Base-by-base conservation (phyloP, 768 basidiomycete species). In the Chiua virens region DNA sequence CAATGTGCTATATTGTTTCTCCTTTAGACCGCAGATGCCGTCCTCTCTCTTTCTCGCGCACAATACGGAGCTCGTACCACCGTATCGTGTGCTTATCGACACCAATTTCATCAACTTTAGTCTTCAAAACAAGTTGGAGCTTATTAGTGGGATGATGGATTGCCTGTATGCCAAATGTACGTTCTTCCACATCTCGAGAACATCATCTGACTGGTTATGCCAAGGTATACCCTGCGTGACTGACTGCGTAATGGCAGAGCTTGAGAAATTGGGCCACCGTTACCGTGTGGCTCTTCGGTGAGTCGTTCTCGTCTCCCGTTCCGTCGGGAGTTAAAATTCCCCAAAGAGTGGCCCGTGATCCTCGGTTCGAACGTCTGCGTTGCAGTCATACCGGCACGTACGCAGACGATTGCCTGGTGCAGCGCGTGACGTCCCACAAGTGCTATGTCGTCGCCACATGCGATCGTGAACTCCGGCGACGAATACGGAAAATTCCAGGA, bases 61-160 rank as follows among this genome's bases (percentile, higher is more conserved):
- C 69, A 98, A 99, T 69, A 86, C 89, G 20, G 88, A 97, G 18
- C 88, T 99, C 42, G 95, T 92, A 0, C 97, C 97, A 0, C 97
- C 97, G 4, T 99, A 98, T 67, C 85, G 96, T 18, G 92, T 99
- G 23, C 82, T 99, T 35, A 92, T 99, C 53, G 97, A 99, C 71
- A 99, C 97, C 66, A 99, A 99, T 69, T 98, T 99, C 61, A 99
- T 99, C 79, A 98, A 98, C 67, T 96, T 98, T 68, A 92, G 88
- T 58, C 79, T 99, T 43, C 97, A 99, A 74, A 99, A 98, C 71
- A 97, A 98, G 70, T 74, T 99, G 57, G 97, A 99, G 69, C 79
- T 98, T 48, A 78, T 98, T 20, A 85, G 87, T 62, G 94, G 91
- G n/a, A 98, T 99, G 97, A 98, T 99, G 97, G 97, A 99, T 65